Evolutionary conservation across 106 monocot species (phyloP).

Genomic region (Triglochin maritima): DNA sequence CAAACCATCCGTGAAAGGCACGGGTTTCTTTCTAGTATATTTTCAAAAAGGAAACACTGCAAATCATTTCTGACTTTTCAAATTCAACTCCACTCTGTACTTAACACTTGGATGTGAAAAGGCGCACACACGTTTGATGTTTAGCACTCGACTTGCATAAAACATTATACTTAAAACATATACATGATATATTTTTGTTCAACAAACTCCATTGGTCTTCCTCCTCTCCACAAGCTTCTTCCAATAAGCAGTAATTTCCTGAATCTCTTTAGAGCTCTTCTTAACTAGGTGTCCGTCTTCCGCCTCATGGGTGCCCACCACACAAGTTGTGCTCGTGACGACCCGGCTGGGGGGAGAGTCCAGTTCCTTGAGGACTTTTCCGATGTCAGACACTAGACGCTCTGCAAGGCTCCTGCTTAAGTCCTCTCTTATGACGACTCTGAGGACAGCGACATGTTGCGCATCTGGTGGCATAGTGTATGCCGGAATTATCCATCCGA

Average conservation of each 20-base stretch:
- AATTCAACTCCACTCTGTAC: too few relatives aligned
- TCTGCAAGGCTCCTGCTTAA: conserved; percentile 66
- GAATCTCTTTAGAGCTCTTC: conserved; percentile 28
- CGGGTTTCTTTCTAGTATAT: too few relatives aligned
- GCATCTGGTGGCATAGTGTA: conserved; percentile 85
- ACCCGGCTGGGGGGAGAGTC: conserved; percentile 19
- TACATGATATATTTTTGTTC: background rate
- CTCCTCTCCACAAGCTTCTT: conserved; percentile 26
- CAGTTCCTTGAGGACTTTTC: conserved; percentile 40
- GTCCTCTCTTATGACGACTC: conserved; percentile 84
- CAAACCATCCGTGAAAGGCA: too few relatives aligned
- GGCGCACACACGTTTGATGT: too few relatives aligned
- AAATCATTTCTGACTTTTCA: too few relatives aligned
- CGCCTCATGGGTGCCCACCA: background rate
- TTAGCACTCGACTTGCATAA: too few relatives aligned
- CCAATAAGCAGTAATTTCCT: conserved; percentile 33
- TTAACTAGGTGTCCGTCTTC: conserved; percentile 7
- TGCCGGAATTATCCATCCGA: conserved; percentile 85
- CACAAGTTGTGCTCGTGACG: background rate
- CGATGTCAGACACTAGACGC: conserved; percentile 49
- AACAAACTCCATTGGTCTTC: conserved; percentile 65
- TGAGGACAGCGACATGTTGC: conserved; percentile 50
- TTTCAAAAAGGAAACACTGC: too few relatives aligned
- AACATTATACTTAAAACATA: too few relatives aligned
- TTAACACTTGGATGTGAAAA: too few relatives aligned